phyloP scores from a whole-genome alignment of 2,329 filamentous ascomycete species.

The Blumeriella jaapii region DNA sequence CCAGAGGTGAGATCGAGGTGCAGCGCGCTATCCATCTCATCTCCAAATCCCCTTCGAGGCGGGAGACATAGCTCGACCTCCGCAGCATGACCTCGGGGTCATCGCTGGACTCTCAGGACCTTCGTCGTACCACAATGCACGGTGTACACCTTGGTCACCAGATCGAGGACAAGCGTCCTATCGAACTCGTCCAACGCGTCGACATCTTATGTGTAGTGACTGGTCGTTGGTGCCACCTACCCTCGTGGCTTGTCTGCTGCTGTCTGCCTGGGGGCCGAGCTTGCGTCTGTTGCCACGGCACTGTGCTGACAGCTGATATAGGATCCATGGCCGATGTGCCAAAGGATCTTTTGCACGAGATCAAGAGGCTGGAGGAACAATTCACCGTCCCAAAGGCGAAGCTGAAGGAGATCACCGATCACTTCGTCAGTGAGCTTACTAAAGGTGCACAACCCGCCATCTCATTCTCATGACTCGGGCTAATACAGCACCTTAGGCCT shows the following conservation, averaged over 20 bases:
- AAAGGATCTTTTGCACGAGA: slow-evolving; percentile 68
- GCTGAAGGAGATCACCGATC: slow-evolving; percentile 81
- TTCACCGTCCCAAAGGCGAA: slow-evolving; percentile 70
- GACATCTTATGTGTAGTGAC: no score
- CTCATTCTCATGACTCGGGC: not conserved
- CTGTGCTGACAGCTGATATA: slow-evolving; percentile 29
- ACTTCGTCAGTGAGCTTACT: slow-evolving; percentile 78
- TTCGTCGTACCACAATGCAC: not conserved
- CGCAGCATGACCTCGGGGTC: not conserved
- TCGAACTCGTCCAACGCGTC: no score
- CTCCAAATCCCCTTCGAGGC: no score
- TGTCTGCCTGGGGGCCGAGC: not conserved
- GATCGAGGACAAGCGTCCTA: slow-evolving; percentile 16
- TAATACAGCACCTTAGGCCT: slow-evolving; percentile 45
- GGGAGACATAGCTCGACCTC: no score
- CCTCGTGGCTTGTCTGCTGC: slow-evolving; percentile 2
- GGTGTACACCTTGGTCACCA: slow-evolving; percentile 9
- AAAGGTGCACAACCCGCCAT: slow-evolving; percentile 49
- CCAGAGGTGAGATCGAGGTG: no score
- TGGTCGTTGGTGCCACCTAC: no score
- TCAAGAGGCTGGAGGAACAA: slow-evolving; percentile 69
- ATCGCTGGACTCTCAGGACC: not conserved
- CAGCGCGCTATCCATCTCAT: no score
- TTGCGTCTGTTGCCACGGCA: not conserved
- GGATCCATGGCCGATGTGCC: slow-evolving; percentile 88